A percentile compares a stretch with the other conserved stretches of the same genome.
phyloP scores from a whole-genome alignment of 345 rosid species.

The Eucalyptus urophylla region DNA sequence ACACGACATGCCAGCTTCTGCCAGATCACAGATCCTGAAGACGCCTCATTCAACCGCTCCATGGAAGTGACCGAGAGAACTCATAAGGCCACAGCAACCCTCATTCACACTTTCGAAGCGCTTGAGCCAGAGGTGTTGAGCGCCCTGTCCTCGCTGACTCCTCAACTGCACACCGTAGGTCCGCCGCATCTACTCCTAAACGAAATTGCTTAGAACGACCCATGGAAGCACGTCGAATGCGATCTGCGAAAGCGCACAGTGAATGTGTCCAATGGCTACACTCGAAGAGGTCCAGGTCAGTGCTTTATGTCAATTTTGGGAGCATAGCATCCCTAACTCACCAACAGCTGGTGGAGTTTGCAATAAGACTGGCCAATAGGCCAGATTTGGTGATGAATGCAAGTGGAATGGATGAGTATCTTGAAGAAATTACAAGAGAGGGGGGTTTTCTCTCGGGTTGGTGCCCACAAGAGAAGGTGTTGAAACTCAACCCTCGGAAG shows the following conservation, averaged over 20 bases:
- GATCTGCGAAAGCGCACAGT: not conserved
- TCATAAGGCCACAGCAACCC: not conserved
- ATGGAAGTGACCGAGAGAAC: not conserved
- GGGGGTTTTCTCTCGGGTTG: constrained; percentile 14
- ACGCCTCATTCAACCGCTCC: not conserved
- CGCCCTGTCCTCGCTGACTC: not conserved
- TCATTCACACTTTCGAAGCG: not conserved
- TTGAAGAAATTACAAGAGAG: constrained; percentile 7
- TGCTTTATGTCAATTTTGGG: not conserved
- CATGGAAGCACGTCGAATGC: not conserved
- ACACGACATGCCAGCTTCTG: not conserved
- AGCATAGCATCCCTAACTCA: not conserved
- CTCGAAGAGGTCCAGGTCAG: not conserved
- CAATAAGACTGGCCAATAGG: constrained; percentile 44
- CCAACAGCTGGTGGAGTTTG: constrained; percentile 26
- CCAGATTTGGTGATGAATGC: constrained; percentile 31
- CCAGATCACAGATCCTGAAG: not conserved
- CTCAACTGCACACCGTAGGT: not conserved
- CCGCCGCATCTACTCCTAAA: not conserved
- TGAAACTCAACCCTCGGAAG: constrained; percentile 45
- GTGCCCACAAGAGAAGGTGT: constrained; percentile 46
- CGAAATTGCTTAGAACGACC: not conserved
- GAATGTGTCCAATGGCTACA: not conserved
- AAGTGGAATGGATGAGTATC: constrained; percentile 9
- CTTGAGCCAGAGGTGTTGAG: not conserved